Base-by-base conservation (phyloP, 1,139 yeast species). In the Suhomyces chickasaworum region DNA sequence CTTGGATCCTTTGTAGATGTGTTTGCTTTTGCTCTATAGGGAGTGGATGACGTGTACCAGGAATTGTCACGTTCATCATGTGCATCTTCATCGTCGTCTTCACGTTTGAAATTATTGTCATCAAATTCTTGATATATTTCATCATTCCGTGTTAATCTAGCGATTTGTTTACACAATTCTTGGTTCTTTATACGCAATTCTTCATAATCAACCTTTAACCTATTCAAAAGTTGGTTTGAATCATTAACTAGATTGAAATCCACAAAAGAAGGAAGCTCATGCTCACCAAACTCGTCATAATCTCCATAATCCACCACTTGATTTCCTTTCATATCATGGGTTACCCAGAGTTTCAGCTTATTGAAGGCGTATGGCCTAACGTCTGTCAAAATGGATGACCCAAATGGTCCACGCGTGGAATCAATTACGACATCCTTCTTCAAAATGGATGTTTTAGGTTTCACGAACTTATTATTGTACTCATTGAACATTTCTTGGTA, bases 371-470 rank as follows among this genome's bases (percentile, higher is more conserved):
- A 66, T 3, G 71, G 69, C 27, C 55, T 56, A 7, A 55, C 35
- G 42, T 71, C 72, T 6, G 65, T 61, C 44, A 66, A 58, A 47
- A 40, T 80, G 60, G 56, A 53, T 15, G 66, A 59, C 27, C 66
- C 65, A 27, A 58, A 61, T 16, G 71, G 71, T 3, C 76, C 77
- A 46, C 54, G 61, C 25, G 85, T 80, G 8, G 89, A 83, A 60
- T 86, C 91, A 9, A 85, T 72, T 40, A 79, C 73, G 3, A 79
- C 90, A 56, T 86, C 90, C 53, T 84, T 80, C 45, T 75, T 74
- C 44, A 75, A 64, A 7, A 75, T 73, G 6, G 81, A 73, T 1
- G 80, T 65, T 45, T 77, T 76, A 3, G 91, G 90, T 41, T 76
- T 75, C n/a, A 86, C 86, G 52, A 75, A 80, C 59, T 86, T 86